These are phyloP conservation scores for Salvia rosmarinus DNA, from an alignment of 257 asterid species.

Conservation along the genomic window DNA sequence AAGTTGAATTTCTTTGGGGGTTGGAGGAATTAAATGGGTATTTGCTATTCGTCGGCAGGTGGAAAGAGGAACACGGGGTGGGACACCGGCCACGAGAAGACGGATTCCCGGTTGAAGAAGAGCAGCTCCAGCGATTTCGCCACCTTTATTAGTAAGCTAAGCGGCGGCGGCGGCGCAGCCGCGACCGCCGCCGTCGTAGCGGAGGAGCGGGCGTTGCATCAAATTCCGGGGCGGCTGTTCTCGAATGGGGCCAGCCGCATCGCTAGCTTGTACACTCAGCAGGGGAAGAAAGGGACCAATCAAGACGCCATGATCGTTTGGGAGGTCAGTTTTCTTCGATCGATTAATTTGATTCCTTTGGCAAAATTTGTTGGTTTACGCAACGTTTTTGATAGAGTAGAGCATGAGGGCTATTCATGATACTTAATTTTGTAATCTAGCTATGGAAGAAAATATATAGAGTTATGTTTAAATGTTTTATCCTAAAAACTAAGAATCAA, in stretches of 20 bases:
- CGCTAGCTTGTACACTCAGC: conserved; percentile 86
- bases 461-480: too few relatives aligned
- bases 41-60: conserved; percentile 66
- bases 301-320: conserved; percentile 98
- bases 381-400: conserved; percentile 11
- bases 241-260: conserved; percentile 68
- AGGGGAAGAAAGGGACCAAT: conserved; percentile 95
- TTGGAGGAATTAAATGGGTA: conserved; percentile 63
- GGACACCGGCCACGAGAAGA: conserved; percentile 42
- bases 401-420: background rate
- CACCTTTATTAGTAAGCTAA: conserved; percentile 62
- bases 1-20: background rate
- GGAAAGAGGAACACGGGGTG: conserved; percentile 51
- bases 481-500: too few relatives aligned
- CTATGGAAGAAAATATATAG: conserved; percentile 19
- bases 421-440: background rate
- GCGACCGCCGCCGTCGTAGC: conserved; percentile 48
- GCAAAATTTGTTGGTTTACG: background rate
- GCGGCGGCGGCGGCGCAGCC: conserved; percentile 61
- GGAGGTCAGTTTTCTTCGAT: conserved; percentile 68
- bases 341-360: background rate
- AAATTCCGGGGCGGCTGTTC: conserved; percentile 75
- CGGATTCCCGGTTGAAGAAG: conserved; percentile 59
- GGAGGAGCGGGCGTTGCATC: conserved; percentile 80
- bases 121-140: conserved; percentile 66